A percentile compares a stretch with the other conserved stretches of the same genome.
These are phyloP conservation scores for Clonostachys solani DNA, from an alignment of 2,329 filamentous ascomycete genomes.

Conservation along the genomic window DNA sequence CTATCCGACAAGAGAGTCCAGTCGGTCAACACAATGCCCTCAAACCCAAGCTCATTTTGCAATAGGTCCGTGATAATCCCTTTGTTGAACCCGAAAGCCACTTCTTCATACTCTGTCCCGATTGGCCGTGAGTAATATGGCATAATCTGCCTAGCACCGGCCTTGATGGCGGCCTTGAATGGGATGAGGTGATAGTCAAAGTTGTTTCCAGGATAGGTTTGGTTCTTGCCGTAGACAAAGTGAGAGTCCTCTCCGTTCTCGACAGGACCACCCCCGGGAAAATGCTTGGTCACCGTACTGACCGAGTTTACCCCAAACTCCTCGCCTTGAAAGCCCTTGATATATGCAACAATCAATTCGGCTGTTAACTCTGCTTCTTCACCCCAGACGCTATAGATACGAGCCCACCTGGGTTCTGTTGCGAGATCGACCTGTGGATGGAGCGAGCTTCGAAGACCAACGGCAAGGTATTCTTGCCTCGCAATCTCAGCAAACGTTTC, in stretches of 20 bases:
- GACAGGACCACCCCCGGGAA: slow-evolving; percentile 44
- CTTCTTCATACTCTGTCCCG: slow-evolving; percentile 37
- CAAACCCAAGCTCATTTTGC: slow-evolving; percentile 39
- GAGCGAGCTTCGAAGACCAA: slow-evolving; percentile 37
- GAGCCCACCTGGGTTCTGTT: slow-evolving; percentile 46
- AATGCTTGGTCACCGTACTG: slow-evolving; percentile 47
- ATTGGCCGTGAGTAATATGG: slow-evolving; percentile 44
- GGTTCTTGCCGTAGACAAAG: slow-evolving; percentile 46
- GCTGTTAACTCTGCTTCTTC: slow-evolving; percentile 39
- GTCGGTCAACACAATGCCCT: slow-evolving; percentile 46
- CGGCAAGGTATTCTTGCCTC: slow-evolving; percentile 36
- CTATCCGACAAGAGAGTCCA: slow-evolving; percentile 47
- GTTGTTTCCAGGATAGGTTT: slow-evolving; percentile 44
- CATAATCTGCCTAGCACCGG: slow-evolving; percentile 46
- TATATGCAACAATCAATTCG: slow-evolving; percentile 32
- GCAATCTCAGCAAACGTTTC: slow-evolving; percentile 42
- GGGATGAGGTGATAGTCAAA: slow-evolving; percentile 44
- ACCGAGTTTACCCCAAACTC: slow-evolving; percentile 36
- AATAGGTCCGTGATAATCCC: slow-evolving; percentile 43
- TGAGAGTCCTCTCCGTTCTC: slow-evolving; percentile 47
- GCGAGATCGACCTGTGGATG: slow-evolving; percentile 47
- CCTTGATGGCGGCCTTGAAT: slow-evolving; percentile 43
- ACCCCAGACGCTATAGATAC: slow-evolving; percentile 38
- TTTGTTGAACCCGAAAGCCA: slow-evolving; percentile 48
- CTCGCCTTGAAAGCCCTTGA: slow-evolving; percentile 41